Evolutionary conservation across 2,329 filamentous ascomycete species (phyloP).

Genomic region (Sclerotinia spermophila): DNA sequence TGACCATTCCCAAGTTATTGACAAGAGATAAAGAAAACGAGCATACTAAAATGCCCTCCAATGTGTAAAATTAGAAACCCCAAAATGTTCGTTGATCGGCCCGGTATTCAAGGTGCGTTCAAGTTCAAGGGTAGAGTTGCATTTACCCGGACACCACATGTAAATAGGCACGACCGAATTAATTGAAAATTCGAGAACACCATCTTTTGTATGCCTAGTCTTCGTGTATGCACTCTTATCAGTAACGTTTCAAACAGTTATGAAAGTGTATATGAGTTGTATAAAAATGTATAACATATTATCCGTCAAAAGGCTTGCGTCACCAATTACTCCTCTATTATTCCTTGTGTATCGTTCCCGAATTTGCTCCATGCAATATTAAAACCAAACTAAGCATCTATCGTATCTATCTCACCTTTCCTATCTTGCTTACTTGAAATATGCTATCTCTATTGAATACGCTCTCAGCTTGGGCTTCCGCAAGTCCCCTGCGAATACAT

Average conservation of each 20-base stretch:
- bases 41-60: background rate
- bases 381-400: background rate
- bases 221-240: slow-evolving; percentile 19
- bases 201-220: slow-evolving; percentile 5
- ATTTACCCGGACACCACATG: background rate
- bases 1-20: background rate
- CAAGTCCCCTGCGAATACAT: slow-evolving; percentile 23
- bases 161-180: background rate
- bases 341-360: background rate
- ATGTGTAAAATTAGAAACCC: background rate
- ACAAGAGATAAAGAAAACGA: background rate
- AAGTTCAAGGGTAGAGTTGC: background rate
- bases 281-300: background rate
- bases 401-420: background rate
- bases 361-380: slow-evolving; percentile 1
- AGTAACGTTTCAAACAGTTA: background rate
- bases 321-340: background rate
- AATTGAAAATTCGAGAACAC: background rate
- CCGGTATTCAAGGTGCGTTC: background rate
- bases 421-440: background rate
- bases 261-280: background rate
- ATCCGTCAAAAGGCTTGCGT: background rate
- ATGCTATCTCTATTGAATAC: background rate
- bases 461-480: slow-evolving; percentile 15
- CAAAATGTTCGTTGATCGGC: background rate